Percentiles rank a stretch among this genome's conserved stretches.
Evolutionary conservation across 2,329 filamentous ascomycete species (phyloP).

Genomic region (Apiospora arundinis): DNA sequence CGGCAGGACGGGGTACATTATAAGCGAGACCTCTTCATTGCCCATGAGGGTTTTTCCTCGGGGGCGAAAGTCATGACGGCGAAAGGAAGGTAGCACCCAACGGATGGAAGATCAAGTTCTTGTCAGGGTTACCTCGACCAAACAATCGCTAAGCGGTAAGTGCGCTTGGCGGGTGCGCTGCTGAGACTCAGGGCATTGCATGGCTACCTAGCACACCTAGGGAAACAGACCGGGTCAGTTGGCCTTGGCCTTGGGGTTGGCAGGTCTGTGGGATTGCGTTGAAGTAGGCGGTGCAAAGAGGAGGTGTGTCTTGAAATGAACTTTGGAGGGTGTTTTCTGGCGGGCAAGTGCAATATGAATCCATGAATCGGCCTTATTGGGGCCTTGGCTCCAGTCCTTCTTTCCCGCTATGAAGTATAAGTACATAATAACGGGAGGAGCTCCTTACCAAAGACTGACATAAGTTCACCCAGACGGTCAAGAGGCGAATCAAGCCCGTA

Average conservation of each 20-base stretch:
- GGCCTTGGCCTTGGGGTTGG: not conserved
- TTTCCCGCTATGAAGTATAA: not conserved
- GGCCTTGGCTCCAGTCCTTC: not conserved
- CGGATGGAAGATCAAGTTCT: too few species aligned
- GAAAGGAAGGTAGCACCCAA: not conserved
- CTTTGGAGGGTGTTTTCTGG: not conserved
- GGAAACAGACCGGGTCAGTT: too few species aligned
- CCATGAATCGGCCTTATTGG: not conserved
- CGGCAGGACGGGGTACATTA: not conserved
- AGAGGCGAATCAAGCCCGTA: not conserved
- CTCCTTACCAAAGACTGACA: not conserved
- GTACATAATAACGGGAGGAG: too few species aligned
- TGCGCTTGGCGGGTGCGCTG: conserved; percentile 14
- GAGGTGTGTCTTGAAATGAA: not conserved
- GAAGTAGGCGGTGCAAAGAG: conserved; percentile 14
- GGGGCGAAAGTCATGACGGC: not conserved
- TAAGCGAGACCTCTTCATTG: not conserved
- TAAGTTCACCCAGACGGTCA: not conserved
- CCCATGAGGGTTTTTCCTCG: not conserved
- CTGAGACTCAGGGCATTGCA: not conserved
- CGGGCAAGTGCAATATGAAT: not conserved
- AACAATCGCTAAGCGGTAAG: not conserved
- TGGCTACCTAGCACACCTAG: not conserved
- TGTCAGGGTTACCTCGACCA: not conserved
- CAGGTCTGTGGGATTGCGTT: not conserved